Evolutionary conservation across 192 early-diverging fungal genomes (phyloP).

Genomic region (Thoreauomyces humboldtii): DNA sequence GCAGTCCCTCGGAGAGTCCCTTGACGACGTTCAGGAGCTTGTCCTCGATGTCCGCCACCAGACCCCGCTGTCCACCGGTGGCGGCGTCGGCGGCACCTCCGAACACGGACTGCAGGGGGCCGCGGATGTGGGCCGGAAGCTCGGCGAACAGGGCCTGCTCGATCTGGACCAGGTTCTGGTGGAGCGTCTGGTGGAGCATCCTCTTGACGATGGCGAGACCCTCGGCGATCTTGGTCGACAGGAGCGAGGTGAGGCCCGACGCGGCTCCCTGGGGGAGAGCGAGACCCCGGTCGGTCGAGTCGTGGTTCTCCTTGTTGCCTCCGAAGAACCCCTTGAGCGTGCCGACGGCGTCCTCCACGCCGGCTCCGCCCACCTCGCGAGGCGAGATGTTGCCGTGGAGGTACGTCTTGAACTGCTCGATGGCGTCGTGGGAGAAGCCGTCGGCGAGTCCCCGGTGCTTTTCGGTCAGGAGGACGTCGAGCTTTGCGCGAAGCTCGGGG

Average conservation of each 20-base stretch:
- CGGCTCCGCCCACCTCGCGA: conserved; percentile 14
- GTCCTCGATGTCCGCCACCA: conserved; percentile 15
- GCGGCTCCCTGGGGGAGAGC: neutral
- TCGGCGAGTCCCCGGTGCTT: conserved; percentile 22
- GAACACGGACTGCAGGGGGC: conserved; percentile 21
- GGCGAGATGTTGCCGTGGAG: conserved; percentile 23
- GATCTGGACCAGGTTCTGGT: conserved; percentile 5
- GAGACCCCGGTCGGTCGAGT: conserved; percentile 9
- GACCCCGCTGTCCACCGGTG: conserved; percentile 4
- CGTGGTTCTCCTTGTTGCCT: conserved; percentile 10
- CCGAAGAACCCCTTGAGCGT: conserved; percentile 8
- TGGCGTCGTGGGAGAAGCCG: conserved; percentile 12
- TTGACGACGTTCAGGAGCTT: conserved; percentile 11
- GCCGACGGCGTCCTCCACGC: conserved; percentile 10
- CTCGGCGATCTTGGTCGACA: conserved; percentile 10
- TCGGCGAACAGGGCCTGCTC: conserved; percentile 10
- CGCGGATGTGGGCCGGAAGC: conserved; percentile 18
- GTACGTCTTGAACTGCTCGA: conserved; percentile 14
- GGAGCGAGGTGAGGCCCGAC: neutral
- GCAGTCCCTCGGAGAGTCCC: conserved; percentile 20
- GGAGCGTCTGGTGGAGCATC: conserved; percentile 2
- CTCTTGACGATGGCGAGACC: neutral
- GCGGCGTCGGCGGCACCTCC: conserved; percentile 12
- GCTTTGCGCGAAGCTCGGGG: conserved; percentile 8
- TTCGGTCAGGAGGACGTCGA: conserved; percentile 9